phyloP scores from a whole-genome alignment of 2,329 filamentous ascomycete genomes.

The Lachnellula willkommii region DNA sequence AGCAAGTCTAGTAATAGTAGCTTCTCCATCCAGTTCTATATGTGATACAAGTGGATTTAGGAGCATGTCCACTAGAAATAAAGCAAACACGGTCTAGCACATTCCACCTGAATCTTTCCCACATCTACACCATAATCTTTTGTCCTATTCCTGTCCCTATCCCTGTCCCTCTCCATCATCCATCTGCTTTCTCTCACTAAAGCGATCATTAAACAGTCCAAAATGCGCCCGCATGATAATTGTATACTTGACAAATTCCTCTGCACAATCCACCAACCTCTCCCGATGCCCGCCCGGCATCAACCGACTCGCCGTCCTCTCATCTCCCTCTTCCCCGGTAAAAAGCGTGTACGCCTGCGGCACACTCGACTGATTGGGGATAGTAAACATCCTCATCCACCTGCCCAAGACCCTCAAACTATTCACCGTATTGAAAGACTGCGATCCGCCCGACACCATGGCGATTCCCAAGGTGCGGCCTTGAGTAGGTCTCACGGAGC shows the following conservation, averaged over 20 bases:
- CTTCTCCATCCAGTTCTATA: too few species aligned
- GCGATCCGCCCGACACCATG: slow-evolving; percentile 56
- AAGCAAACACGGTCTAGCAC: too few species aligned
- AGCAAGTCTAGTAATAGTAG: too few species aligned
- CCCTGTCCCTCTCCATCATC: too few species aligned
- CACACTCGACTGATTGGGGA: slow-evolving; percentile 61
- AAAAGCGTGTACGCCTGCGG: slow-evolving; percentile 61
- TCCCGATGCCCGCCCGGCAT: slow-evolving; percentile 53
- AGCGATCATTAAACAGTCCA: slow-evolving; percentile 56
- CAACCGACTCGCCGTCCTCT: slow-evolving; percentile 41
- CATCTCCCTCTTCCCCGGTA: slow-evolving; percentile 37
- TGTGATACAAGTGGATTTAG: too few species aligned
- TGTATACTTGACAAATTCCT: slow-evolving; percentile 66
- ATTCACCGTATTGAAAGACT: slow-evolving; percentile 59
- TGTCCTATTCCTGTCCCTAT: too few species aligned
- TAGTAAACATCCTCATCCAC: slow-evolving; percentile 66
- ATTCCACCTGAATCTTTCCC: too few species aligned
- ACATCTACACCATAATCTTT: too few species aligned
- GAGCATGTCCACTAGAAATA: too few species aligned
- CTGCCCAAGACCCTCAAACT: slow-evolving; percentile 58
- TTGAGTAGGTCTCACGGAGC: slow-evolving; percentile 60
- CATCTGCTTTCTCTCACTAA: slow-evolving; percentile 47
- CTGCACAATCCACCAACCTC: slow-evolving; percentile 60
- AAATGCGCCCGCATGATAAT: slow-evolving; percentile 59
- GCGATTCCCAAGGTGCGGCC: slow-evolving; percentile 43